phyloP scores from a whole-genome alignment of 1,284 basidiomycete species.

The Leccinum pachyderme region DNA sequence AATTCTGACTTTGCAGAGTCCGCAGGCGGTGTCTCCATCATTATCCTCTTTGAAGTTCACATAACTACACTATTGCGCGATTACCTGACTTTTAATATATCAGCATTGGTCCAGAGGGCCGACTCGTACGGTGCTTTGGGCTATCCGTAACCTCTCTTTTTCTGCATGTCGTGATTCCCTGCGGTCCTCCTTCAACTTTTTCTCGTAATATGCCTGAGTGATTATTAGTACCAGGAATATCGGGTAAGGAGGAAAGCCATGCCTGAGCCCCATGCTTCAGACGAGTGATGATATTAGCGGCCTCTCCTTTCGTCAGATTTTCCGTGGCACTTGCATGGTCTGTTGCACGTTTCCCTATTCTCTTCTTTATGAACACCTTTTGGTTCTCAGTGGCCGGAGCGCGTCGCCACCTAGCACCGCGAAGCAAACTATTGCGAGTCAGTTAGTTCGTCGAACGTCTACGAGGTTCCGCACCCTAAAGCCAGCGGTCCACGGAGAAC shows the following conservation, averaged over 20 bases:
- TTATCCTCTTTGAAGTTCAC: slow-evolving; percentile 40
- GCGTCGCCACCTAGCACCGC: slow-evolving; percentile 73
- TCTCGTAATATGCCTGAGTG: slow-evolving; percentile 53
- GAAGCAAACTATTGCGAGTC: slow-evolving; percentile 48
- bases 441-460: slow-evolving; percentile 8
- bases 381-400: slow-evolving; percentile 68
- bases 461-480: slow-evolving; percentile 41
- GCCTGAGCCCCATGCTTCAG: slow-evolving; percentile 77
- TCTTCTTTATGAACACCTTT: slow-evolving; percentile 57
- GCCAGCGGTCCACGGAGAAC: slow-evolving; percentile 49
- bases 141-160: slow-evolving; percentile 50
- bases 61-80: neutral
- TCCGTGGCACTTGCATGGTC: slow-evolving; percentile 32
- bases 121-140: slow-evolving; percentile 56
- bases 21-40: slow-evolving; percentile 62
- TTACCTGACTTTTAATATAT: slow-evolving; percentile 6
- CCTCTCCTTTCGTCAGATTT: slow-evolving; percentile 71
- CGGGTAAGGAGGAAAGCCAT: slow-evolving; percentile 9
- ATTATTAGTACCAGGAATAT: slow-evolving; percentile 4
- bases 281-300: slow-evolving; percentile 74
- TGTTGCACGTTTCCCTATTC: slow-evolving; percentile 43
- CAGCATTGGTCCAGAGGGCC: slow-evolving; percentile 44
- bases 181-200: slow-evolving; percentile 44
- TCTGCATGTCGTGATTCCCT: slow-evolving; percentile 36
- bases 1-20: slow-evolving; percentile 58